phyloP scores from a whole-genome alignment of 768 basidiomycete genomes.

The Agrocybe praecox region DNA sequence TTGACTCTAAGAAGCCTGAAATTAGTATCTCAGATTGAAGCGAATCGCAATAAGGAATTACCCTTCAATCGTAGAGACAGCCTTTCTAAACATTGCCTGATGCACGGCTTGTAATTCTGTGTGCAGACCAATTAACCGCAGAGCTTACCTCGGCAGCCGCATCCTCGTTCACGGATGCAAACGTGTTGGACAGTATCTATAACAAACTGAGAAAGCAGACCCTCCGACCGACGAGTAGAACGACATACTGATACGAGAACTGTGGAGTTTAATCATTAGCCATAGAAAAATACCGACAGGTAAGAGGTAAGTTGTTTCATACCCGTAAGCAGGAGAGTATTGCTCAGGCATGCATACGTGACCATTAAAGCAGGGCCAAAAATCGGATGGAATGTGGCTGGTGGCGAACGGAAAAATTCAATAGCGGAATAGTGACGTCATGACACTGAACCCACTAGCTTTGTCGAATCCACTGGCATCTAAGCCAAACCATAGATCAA shows the following conservation, averaged over 20 bases:
- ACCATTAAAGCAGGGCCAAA: slow-evolving; percentile 93
- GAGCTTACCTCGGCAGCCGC: slow-evolving; percentile 81
- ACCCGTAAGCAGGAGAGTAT: slow-evolving; percentile 91
- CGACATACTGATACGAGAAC: slow-evolving; percentile 76
- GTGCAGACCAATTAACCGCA: neutral
- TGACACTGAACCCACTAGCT: slow-evolving; percentile 57
- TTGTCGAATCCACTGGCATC: slow-evolving; percentile 88
- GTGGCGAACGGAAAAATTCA: neutral
- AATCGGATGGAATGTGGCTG: slow-evolving; percentile 78
- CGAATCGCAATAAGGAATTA: slow-evolving; percentile 23
- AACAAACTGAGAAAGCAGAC: neutral
- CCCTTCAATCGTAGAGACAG: slow-evolving; percentile 96
- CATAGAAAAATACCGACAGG: slow-evolving; percentile 5
- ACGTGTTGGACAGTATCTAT: slow-evolving; percentile 94
- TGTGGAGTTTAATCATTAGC: slow-evolving; percentile 24
- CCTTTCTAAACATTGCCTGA: slow-evolving; percentile 93
- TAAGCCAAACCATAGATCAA: slow-evolving; percentile 93
- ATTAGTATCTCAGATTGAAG: neutral
- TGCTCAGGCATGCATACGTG: slow-evolving; percentile 88
- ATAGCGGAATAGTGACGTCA: neutral
- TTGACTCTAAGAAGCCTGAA: slow-evolving; percentile 54
- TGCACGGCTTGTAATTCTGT: no score
- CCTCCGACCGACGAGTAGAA: neutral
- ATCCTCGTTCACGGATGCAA: slow-evolving; percentile 91
- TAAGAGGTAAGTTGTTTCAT: slow-evolving; percentile 7